Evolutionary conservation across 1,139 yeast species (phyloP).

Genomic region (Suhomyces yuchorum): DNA sequence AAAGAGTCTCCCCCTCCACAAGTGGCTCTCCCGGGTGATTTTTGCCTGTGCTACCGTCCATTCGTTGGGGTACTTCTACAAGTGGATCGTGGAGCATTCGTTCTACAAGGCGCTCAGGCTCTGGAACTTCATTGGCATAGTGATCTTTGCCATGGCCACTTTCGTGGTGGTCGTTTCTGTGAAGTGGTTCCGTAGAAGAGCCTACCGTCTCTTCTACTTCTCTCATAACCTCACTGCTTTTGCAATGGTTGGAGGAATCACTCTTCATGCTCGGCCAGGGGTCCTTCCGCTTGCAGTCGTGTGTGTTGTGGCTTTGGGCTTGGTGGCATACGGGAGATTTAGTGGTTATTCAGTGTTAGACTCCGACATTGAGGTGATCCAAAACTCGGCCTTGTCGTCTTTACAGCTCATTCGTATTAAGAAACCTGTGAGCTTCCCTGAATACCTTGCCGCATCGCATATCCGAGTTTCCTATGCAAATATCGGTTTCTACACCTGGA

Average conservation of each 20-base stretch:
- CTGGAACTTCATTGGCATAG: constrained; percentile 64
- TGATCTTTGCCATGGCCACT: constrained; percentile 47
- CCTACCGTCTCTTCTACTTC: constrained; percentile 36
- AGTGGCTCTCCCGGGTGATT: constrained; percentile 76
- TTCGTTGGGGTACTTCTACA: constrained; percentile 52
- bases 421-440: constrained; percentile 27
- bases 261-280: constrained; percentile 49
- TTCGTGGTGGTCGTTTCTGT: constrained; percentile 58
- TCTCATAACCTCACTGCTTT: constrained; percentile 37
- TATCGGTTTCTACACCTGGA: constrained; percentile 23
- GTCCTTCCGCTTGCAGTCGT: constrained; percentile 33
- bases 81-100: constrained; percentile 45
- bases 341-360: constrained; percentile 11
- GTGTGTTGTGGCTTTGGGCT: constrained; percentile 23
- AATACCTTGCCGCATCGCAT: constrained; percentile 40
- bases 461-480: constrained; percentile 30
- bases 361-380: constrained; percentile 14
- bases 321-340: constrained; percentile 30
- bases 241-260: constrained; percentile 33
- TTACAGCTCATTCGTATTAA: constrained; percentile 30
- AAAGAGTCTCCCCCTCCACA: constrained; percentile 62
- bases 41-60: constrained; percentile 57
- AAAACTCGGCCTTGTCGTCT: constrained; percentile 20
- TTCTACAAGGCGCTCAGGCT: constrained; percentile 43
- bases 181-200: constrained; percentile 28